phyloP scores from a whole-genome alignment of 2,329 filamentous ascomycete species.

The Cryphonectria naterciae region DNA sequence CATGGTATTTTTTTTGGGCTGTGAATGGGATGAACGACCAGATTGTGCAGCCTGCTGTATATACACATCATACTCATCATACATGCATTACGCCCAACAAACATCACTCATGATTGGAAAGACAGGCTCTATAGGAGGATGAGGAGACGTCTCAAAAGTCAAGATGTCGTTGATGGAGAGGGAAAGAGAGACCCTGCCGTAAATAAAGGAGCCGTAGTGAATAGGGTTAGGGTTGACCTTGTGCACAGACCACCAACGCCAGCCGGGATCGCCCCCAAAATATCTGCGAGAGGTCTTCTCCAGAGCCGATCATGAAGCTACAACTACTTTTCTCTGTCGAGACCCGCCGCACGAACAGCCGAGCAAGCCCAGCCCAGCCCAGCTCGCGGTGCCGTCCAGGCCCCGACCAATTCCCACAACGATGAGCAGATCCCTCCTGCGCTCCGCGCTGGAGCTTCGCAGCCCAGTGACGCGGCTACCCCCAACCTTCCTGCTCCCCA shows the following conservation, averaged over 20 bases:
- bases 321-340: background rate
- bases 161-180: no score
- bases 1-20: background rate
- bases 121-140: no score
- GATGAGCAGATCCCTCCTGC: constrained; percentile 65
- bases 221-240: constrained; percentile 14
- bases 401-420: background rate
- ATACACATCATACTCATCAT: background rate
- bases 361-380: background rate
- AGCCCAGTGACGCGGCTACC: constrained; percentile 50
- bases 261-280: constrained; percentile 7
- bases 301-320: background rate
- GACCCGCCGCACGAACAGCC: background rate
- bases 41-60: background rate
- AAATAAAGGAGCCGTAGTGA: background rate
- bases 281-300: constrained; percentile 13
- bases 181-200: no score
- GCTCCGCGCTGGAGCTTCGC: constrained; percentile 66
- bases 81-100: background rate
- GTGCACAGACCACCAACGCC: constrained; percentile 13
- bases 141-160: no score
- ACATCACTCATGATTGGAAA: background rate
- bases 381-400: background rate
- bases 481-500: constrained; percentile 56
- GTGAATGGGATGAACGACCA: background rate